phyloP scores from a whole-genome alignment of 2,329 filamentous ascomycete species.

The Dothidotthia symphoricarpi region DNA sequence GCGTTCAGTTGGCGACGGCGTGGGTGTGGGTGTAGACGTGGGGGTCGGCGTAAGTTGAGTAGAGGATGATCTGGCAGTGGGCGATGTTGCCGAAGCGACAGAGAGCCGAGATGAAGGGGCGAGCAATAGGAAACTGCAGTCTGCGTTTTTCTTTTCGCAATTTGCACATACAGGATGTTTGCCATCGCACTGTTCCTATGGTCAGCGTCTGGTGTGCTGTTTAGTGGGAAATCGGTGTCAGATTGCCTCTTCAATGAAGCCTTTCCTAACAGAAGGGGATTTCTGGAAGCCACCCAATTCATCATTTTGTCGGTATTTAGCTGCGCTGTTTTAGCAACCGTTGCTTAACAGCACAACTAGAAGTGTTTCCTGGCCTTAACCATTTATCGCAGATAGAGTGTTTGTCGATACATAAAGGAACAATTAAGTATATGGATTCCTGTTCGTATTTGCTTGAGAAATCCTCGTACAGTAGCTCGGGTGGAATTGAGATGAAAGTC shows the following conservation, averaged over 20 bases:
- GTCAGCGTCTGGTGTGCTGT: slow-evolving; percentile 13
- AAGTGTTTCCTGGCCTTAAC: no score
- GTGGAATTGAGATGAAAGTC: neutral
- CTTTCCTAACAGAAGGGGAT: no score
- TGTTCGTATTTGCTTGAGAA: no score
- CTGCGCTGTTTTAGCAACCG: no score
- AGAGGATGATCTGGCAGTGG: neutral
- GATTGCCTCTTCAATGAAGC: no score
- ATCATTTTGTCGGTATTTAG: no score
- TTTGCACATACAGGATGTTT: slow-evolving; percentile 35
- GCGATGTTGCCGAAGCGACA: slow-evolving; percentile 7
- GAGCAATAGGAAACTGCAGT: slow-evolving; percentile 36
- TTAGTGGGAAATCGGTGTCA: neutral
- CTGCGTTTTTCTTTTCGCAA: slow-evolving; percentile 32
- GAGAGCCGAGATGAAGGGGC: slow-evolving; percentile 34
- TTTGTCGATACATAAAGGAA: no score
- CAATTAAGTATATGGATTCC: no score
- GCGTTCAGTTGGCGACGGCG: slow-evolving; percentile 1
- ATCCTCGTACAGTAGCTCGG: neutral
- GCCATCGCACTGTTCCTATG: slow-evolving; percentile 29
- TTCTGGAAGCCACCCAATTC: no score
- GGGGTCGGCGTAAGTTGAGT: slow-evolving; percentile 4
- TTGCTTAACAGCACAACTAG: no score
- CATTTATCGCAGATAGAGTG: no score
- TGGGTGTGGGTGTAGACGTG: neutral